phyloP scores from a whole-genome alignment of 768 basidiomycete genomes.

The Fibroporia radiculosa region DNA sequence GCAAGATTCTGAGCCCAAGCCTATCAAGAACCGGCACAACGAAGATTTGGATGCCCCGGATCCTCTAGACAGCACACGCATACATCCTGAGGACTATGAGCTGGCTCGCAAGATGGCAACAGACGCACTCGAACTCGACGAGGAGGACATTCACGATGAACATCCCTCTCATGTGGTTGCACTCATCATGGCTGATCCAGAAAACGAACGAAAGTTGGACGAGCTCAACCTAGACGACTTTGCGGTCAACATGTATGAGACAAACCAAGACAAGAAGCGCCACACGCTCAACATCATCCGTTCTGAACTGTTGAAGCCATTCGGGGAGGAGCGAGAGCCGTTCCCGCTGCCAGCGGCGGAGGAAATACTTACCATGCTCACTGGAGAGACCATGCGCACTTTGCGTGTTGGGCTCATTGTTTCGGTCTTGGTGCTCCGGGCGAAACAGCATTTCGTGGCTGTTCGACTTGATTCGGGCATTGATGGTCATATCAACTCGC shows the following conservation, averaged over 20 bases:
- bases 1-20: conserved; percentile 58
- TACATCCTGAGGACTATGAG: conserved; percentile 97
- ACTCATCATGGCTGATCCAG: conserved; percentile 75
- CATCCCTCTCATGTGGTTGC: conserved; percentile 88
- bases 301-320: conserved; percentile 75
- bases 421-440: conserved; percentile 60
- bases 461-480: conserved; percentile 91
- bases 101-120: conserved; percentile 98
- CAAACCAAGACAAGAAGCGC: conserved; percentile 79
- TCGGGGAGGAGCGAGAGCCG: conserved; percentile 59
- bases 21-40: conserved; percentile 48
- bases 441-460: conserved; percentile 40
- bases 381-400: conserved; percentile 80
- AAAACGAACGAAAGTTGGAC: conserved; percentile 72
- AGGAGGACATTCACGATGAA: conserved; percentile 89
- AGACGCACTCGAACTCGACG: conserved; percentile 94
- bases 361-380: conserved; percentile 92
- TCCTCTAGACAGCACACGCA: conserved; percentile 89
- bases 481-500: conserved; percentile 65
- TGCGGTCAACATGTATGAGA: conserved; percentile 82
- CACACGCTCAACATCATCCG: conserved; percentile 86
- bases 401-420: conserved; percentile 76
- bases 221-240: conserved; percentile 96
- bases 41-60: conserved; percentile 73
- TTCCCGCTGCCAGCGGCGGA: conserved; percentile 62